Conservation (phyloP, 2,329 filamentous ascomycete genomes). For the Davidsoniella neocaledoniae region DNA sequence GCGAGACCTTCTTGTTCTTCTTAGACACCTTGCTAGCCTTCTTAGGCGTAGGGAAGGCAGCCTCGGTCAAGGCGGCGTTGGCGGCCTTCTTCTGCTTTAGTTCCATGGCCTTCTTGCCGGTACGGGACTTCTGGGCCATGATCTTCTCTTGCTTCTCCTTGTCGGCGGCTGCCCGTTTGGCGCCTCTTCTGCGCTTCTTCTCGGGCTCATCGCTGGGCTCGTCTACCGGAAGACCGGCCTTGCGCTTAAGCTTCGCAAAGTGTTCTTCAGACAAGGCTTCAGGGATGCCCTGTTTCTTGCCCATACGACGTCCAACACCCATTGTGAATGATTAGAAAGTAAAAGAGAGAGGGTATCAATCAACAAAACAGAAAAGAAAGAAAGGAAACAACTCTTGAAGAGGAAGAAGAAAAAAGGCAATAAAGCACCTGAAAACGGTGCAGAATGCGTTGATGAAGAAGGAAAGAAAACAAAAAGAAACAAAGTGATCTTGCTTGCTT, state of each 20-base stretch:
- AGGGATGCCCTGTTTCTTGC: slow-evolving; percentile 85
- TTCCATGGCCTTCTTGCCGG: slow-evolving; percentile 21
- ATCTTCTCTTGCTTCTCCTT: slow-evolving; percentile 7
- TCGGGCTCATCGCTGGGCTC: slow-evolving; percentile 37
- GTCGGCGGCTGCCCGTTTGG: slow-evolving; percentile 18
- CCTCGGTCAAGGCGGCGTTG: slow-evolving; percentile 18
- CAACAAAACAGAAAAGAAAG: neutral
- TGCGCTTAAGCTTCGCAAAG: slow-evolving; percentile 68
- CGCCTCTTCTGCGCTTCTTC: slow-evolving; percentile 40
- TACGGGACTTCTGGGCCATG: slow-evolving; percentile 18
- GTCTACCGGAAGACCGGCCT: slow-evolving; percentile 53
- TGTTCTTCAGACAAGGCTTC: slow-evolving; percentile 66
- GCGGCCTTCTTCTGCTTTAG: slow-evolving; percentile 18
- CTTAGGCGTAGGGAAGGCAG: slow-evolving; percentile 17
- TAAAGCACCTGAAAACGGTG: neutral
- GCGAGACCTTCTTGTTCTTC: slow-evolving; percentile 18
- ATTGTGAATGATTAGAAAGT: slow-evolving; percentile 33
- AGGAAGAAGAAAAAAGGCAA: neutral
- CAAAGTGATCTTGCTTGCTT: too few species aligned
- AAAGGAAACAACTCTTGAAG: neutral
- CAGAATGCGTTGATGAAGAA: slow-evolving; percentile 7
- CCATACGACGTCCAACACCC: slow-evolving; percentile 84
- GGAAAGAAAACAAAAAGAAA: neutral
- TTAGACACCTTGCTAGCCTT: slow-evolving; percentile 21
- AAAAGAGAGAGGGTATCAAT: neutral